phyloP scores from a whole-genome alignment of 2,329 filamentous ascomycete genomes.

The Colletotrichum agaves region DNA sequence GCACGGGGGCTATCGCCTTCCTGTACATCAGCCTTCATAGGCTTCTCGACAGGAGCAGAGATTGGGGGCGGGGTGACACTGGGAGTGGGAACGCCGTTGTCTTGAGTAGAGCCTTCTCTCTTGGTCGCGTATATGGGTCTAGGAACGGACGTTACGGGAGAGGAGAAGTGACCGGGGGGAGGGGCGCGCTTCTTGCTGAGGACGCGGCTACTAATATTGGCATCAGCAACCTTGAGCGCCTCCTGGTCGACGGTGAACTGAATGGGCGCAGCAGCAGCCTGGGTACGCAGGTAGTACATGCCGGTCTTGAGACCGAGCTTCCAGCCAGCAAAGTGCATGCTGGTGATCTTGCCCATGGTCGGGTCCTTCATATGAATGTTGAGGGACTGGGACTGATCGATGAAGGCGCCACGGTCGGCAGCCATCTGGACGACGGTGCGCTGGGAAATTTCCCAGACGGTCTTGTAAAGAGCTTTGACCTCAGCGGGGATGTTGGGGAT shows the following conservation, averaged over 20 bases:
- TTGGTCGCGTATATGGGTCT: slow-evolving; percentile 72
- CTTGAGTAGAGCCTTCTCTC: slow-evolving; percentile 58
- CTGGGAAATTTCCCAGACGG: slow-evolving; percentile 99
- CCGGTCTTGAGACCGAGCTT: slow-evolving; percentile 99
- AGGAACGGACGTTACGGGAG: slow-evolving; percentile 68
- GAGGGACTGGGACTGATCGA: slow-evolving; percentile 98
- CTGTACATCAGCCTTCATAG: slow-evolving; percentile 80
- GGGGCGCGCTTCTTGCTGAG: slow-evolving; percentile 76
- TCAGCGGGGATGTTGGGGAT: slow-evolving; percentile 96
- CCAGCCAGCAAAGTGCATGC: slow-evolving; percentile 99
- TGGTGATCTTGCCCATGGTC: slow-evolving; percentile 99
- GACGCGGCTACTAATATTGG: slow-evolving; percentile 74
- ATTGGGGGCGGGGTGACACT: slow-evolving; percentile 72
- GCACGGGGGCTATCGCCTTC: slow-evolving; percentile 85
- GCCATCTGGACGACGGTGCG: slow-evolving; percentile 97
- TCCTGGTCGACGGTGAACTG: slow-evolving; percentile 99
- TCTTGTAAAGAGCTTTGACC: slow-evolving; percentile 98
- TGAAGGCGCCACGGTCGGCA: slow-evolving; percentile 96
- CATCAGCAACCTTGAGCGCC: slow-evolving; percentile 88
- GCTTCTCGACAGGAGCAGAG: slow-evolving; percentile 66
- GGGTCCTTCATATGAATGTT: slow-evolving; percentile 99
- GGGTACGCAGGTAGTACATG: slow-evolving; percentile 99
- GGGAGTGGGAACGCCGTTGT: slow-evolving; percentile 75
- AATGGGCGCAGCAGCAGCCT: slow-evolving; percentile 95
- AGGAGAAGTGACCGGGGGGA: slow-evolving; percentile 67